A percentile compares a stretch with the other conserved stretches of the same genome.
Conservation (phyloP, 2,329 filamentous ascomycete genomes). For the Helminthosporium solani region DNA sequence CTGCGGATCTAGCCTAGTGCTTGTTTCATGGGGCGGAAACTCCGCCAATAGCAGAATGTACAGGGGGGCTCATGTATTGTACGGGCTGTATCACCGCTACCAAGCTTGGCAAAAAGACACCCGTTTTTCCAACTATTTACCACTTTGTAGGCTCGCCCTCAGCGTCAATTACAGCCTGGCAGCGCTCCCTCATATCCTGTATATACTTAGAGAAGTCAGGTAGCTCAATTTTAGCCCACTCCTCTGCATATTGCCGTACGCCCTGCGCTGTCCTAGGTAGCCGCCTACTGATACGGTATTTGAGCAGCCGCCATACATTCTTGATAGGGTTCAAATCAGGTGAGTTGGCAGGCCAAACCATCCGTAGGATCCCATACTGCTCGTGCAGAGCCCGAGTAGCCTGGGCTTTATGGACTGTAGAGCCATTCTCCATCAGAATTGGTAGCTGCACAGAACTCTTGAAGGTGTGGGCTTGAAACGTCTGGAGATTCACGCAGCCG, state of each 20-base stretch:
- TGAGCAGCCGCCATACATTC: constrained; percentile 14
- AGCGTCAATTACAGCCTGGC: constrained; percentile 10
- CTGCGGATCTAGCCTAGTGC: too few relatives aligned
- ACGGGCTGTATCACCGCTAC: constrained; percentile 1
- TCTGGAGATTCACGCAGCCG: too few relatives aligned
- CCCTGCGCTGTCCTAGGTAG: constrained; percentile 7
- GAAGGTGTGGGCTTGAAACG: neutral
- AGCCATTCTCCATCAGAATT: constrained; percentile 14
- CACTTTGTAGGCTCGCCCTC: constrained; percentile 13
- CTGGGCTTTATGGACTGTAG: constrained; percentile 12
- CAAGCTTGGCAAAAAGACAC: constrained; percentile 2
- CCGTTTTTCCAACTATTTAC: constrained; percentile 2
- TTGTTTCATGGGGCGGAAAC: too few relatives aligned
- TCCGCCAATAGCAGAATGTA: too few relatives aligned
- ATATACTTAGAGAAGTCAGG: constrained; percentile 12
- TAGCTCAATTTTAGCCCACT: constrained; percentile 9
- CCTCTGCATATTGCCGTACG: constrained; percentile 10
- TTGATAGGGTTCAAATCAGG: constrained; percentile 15
- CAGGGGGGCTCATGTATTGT: too few relatives aligned
- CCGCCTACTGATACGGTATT: constrained; percentile 10
- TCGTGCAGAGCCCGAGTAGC: constrained; percentile 9
- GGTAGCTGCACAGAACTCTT: neutral
- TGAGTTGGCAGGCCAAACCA: constrained; percentile 13
- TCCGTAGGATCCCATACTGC: constrained; percentile 5
- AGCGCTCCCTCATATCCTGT: constrained; percentile 12